A percentile compares a stretch with the other conserved stretches of the same genome.
phyloP scores from a whole-genome alignment of 2,329 filamentous ascomycete genomes.

The Penicillium sp. region DNA sequence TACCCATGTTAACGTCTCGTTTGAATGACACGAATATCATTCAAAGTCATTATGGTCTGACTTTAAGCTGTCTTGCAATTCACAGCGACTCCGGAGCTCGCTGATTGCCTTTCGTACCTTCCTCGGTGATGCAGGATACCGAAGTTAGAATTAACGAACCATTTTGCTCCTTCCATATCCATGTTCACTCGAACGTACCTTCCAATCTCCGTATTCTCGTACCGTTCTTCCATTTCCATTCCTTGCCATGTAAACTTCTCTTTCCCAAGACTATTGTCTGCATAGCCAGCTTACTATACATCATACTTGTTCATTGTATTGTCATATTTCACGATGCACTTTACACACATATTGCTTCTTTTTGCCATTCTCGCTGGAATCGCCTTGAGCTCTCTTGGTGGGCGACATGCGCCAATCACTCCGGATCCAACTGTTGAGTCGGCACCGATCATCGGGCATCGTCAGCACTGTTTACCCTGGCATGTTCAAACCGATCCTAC shows the following conservation, averaged over 20 bases:
- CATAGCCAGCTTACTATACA: conserved; percentile 23
- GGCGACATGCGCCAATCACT: neutral
- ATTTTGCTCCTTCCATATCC: neutral
- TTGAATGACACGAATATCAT: neutral
- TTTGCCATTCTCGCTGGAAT: conserved; percentile 11
- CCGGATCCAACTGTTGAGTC: neutral
- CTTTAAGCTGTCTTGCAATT: neutral
- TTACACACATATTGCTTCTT: conserved; percentile 13
- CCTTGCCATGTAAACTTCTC: neutral
- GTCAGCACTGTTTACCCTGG: neutral
- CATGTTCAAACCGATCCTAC: neutral
- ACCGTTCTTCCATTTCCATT: neutral
- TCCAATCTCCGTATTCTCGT: neutral
- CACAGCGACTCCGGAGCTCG: neutral
- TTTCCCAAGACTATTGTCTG: conserved; percentile 8
- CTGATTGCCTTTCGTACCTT: neutral
- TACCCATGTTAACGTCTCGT: conserved; percentile 22
- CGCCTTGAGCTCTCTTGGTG: conserved; percentile 7
- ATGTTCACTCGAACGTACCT: neutral
- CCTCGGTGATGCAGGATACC: neutral
- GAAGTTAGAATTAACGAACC: neutral
- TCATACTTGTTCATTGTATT: conserved; percentile 14
- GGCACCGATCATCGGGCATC: neutral
- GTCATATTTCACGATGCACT: conserved; percentile 22
- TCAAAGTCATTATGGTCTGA: neutral